Conservation (phyloP, 2,329 filamentous ascomycete genomes). For the Geosmithia putterillii region DNA sequence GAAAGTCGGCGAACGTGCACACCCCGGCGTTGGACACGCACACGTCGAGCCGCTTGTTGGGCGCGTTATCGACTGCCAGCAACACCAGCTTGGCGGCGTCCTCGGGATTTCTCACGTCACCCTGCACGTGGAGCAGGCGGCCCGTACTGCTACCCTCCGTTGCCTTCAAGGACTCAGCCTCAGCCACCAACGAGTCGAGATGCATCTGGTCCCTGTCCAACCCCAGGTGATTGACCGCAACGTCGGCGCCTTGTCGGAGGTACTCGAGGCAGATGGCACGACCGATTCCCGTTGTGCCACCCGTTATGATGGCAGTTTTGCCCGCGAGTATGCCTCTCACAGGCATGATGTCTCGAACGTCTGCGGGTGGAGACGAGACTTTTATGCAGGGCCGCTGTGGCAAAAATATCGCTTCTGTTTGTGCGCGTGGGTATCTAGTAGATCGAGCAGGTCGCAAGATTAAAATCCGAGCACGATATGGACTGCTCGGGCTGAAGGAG, state of each 20-base stretch:
- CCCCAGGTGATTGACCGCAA: conserved; percentile 65
- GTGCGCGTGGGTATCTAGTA: neutral
- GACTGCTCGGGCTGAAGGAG: no score
- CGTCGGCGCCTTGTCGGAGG: conserved; percentile 62
- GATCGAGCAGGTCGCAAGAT: neutral
- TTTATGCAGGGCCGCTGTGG: neutral
- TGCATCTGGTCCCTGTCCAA: conserved; percentile 37
- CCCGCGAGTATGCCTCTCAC: conserved; percentile 46
- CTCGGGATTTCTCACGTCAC: conserved; percentile 65
- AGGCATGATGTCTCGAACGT: conserved; percentile 20
- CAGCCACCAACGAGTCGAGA: conserved; percentile 38
- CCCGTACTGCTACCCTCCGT: conserved; percentile 33
- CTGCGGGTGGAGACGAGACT: neutral
- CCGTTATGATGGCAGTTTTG: conserved; percentile 79
- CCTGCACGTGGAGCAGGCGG: conserved; percentile 53
- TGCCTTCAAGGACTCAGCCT: conserved; percentile 32
- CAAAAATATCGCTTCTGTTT: neutral
- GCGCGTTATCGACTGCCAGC: conserved; percentile 43
- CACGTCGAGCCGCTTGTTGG: conserved; percentile 47
- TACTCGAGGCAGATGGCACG: conserved; percentile 74
- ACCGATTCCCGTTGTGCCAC: conserved; percentile 77
- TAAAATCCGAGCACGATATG: no score
- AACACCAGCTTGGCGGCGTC: conserved; percentile 59
- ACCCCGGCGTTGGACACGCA: conserved; percentile 85
- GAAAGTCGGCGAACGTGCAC: conserved; percentile 78